phyloP scores from a whole-genome alignment of 495 filamentous ascomycete species.

The Aspergillus mulundensis region DNA sequence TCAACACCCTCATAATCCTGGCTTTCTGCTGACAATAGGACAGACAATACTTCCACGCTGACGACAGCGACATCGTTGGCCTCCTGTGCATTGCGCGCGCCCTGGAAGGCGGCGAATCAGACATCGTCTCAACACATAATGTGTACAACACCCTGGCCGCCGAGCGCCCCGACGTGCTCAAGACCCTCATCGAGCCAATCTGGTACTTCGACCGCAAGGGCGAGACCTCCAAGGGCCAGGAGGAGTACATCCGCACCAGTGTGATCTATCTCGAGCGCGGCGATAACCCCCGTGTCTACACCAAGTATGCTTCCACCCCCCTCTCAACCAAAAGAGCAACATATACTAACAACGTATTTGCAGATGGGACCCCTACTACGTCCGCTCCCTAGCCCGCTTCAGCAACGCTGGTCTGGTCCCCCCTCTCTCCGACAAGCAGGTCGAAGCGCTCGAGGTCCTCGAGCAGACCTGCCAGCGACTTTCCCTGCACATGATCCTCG shows the following conservation, averaged over 20 bases:
- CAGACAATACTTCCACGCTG: conserved; percentile 75
- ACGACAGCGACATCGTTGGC: conserved; percentile 79
- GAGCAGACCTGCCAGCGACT: conserved; percentile 63
- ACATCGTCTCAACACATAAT: conserved; percentile 73
- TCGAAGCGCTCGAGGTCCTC: conserved; percentile 59
- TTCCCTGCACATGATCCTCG: conserved; percentile 71
- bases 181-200: conserved; percentile 67
- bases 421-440: conserved; percentile 57
- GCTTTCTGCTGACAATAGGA: no score
- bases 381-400: conserved; percentile 64
- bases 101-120: conserved; percentile 77
- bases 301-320: conserved; percentile 35
- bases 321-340: background rate
- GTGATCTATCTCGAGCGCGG: conserved; percentile 70
- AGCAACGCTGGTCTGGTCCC: conserved; percentile 63
- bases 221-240: conserved; percentile 68
- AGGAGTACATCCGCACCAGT: conserved; percentile 68
- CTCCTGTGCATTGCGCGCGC: conserved; percentile 78
- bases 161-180: conserved; percentile 74
- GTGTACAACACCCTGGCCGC: conserved; percentile 76
- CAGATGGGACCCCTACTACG: conserved; percentile 80
- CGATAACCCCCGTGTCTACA: conserved; percentile 49
- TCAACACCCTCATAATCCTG: no score
- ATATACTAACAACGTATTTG: conserved; percentile 13
- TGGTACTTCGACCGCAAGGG: conserved; percentile 98